Conservation (phyloP, 345 rosid species). For the Aegle marmelos region DNA sequence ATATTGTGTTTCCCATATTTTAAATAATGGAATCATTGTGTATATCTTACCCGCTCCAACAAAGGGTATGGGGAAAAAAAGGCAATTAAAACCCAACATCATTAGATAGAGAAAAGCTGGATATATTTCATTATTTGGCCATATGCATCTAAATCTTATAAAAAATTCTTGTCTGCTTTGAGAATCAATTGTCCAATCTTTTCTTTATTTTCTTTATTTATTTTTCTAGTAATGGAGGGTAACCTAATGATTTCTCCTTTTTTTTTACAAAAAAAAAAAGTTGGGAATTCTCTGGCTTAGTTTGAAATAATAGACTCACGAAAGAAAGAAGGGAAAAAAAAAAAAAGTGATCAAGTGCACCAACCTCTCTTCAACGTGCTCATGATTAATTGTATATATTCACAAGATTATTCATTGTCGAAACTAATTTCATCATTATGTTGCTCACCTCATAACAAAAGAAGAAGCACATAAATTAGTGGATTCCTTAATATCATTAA, state of each 20-base stretch:
- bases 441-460: neutral
- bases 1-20: neutral
- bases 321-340: neutral
- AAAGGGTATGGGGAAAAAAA: neutral
- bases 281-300: neutral
- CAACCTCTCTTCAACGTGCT: neutral
- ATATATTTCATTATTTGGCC: neutral
- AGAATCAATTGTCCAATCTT: neutral
- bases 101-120: neutral
- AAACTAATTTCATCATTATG: slow-evolving; percentile 6
- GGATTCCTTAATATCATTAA: slow-evolving; percentile 2
- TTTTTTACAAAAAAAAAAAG: neutral
- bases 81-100: neutral
- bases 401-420: slow-evolving; percentile 8
- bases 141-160: neutral
- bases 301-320: neutral
- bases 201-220: neutral
- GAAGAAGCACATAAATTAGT: neutral
- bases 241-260: neutral
- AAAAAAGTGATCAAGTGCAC: too few relatives aligned
- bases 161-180: neutral
- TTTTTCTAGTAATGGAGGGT: neutral
- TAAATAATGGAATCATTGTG: neutral
- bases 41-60: neutral
- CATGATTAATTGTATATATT: neutral